A percentile compares a stretch with the other conserved stretches of the same genome.
Conservation (phyloP, 495 filamentous ascomycete species). For the Neurospora terricola region DNA sequence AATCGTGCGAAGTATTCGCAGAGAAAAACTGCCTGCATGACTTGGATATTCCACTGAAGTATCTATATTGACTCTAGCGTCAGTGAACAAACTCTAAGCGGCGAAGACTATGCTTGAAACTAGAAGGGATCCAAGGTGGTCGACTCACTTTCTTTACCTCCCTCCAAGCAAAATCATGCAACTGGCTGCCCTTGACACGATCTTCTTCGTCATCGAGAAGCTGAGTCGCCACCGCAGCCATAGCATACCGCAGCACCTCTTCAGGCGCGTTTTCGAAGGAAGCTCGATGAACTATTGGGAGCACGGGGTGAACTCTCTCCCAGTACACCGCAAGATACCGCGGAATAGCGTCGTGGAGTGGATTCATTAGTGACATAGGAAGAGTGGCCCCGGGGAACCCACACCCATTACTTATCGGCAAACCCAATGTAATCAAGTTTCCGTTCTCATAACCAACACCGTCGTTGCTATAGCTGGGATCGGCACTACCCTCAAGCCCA, state of each 20-base stretch:
- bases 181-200: conserved; percentile 30
- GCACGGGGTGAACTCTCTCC: conserved; percentile 29
- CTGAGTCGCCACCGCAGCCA: conserved; percentile 41
- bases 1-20: conserved; percentile 46
- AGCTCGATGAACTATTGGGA: conserved; percentile 34
- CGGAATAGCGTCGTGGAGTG: conserved; percentile 24
- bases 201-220: conserved; percentile 34
- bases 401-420: conserved; percentile 14
- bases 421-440: conserved; percentile 20
- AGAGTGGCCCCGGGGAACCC: conserved; percentile 19
- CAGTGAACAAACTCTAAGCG: not conserved
- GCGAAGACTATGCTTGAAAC: not conserved
- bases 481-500: conserved; percentile 3
- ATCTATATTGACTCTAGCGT: conserved; percentile 13
- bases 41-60: conserved; percentile 35
- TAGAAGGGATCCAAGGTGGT: not conserved
- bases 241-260: conserved; percentile 34
- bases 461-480: conserved; percentile 6
- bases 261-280: conserved; percentile 28
- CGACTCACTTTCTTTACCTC: conserved; percentile 30
- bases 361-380: conserved; percentile 20
- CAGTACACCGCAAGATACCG: conserved; percentile 37
- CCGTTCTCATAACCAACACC: conserved; percentile 6
- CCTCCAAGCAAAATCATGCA: conserved; percentile 38
- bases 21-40: conserved; percentile 46